Evolutionary conservation across 495 filamentous ascomycete genomes (phyloP).

Genomic region (Neurospora sublineolata): DNA sequence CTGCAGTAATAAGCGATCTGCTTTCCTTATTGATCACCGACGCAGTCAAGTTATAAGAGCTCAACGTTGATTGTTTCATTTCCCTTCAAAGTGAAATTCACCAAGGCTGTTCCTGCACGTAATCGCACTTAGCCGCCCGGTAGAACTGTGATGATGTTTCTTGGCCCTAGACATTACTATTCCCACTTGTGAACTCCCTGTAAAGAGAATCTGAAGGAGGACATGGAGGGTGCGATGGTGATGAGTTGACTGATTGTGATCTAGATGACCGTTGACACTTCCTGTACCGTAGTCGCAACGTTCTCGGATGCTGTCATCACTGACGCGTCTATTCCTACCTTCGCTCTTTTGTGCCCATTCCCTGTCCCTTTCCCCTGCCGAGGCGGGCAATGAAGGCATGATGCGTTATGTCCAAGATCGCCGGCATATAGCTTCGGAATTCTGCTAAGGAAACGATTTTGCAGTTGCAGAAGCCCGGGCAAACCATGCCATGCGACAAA

Average conservation of each 20-base stretch:
- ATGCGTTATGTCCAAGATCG: background rate
- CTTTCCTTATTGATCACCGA: background rate
- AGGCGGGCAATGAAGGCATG: background rate
- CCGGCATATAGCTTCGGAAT: background rate
- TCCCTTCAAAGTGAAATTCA: background rate
- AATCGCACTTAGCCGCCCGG: constrained; percentile 10
- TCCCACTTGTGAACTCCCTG: background rate
- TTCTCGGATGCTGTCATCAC: background rate
- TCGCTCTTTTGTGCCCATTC: background rate
- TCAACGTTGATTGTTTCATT: background rate
- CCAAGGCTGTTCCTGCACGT: background rate
- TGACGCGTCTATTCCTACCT: background rate
- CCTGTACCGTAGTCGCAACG: background rate
- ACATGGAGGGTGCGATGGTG: background rate
- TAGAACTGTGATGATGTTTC: background rate
- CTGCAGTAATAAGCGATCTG: background rate
- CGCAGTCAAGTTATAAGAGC: background rate
- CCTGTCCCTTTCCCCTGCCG: background rate
- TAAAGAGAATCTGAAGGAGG: background rate
- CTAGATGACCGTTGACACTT: background rate
- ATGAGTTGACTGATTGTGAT: background rate
- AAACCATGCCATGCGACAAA: background rate
- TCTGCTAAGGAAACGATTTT: background rate
- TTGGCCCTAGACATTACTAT: background rate
- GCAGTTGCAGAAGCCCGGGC: background rate